phyloP scores from a whole-genome alignment of 495 filamentous ascomycete genomes.

The Neurospora africana region DNA sequence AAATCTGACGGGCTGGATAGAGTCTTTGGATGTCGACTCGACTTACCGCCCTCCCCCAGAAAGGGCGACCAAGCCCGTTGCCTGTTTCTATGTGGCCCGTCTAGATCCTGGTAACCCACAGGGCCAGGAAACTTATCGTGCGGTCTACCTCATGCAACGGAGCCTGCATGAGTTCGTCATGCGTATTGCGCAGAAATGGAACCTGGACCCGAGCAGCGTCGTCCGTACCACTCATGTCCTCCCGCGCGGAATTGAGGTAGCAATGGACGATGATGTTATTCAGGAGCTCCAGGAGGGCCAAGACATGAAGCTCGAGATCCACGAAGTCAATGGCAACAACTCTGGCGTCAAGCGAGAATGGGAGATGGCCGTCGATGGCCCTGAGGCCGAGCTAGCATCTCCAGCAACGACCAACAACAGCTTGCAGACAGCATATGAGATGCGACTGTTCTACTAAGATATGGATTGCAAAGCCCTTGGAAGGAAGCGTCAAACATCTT shows the following conservation, averaged over 20 bases:
- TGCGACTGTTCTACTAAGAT: constrained; percentile 38
- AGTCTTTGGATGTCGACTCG: constrained; percentile 80
- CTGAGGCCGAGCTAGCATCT: constrained; percentile 29
- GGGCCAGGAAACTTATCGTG: constrained; percentile 61
- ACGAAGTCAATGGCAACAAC: constrained; percentile 21
- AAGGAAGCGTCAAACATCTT: background rate
- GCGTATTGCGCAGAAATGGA: constrained; percentile 64
- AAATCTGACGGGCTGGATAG: constrained; percentile 68
- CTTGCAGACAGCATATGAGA: constrained; percentile 28
- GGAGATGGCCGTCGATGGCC: constrained; percentile 40
- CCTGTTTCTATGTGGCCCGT: constrained; percentile 78
- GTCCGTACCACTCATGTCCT: constrained; percentile 61
- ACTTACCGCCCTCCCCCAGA: constrained; percentile 74
- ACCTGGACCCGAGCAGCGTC: constrained; percentile 61
- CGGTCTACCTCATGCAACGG: constrained; percentile 73
- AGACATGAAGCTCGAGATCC: constrained; percentile 59
- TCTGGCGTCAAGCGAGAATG: constrained; percentile 38
- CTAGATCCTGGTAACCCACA: constrained; percentile 40
- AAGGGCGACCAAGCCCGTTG: constrained; percentile 57
- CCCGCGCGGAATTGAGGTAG: constrained; percentile 62
- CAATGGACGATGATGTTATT: constrained; percentile 86
- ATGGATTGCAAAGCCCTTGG: background rate
- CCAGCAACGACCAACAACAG: constrained; percentile 16
- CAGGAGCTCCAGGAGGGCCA: constrained; percentile 81
- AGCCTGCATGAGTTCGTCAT: constrained; percentile 59